phyloP scores from a whole-genome alignment of 345 rosid species.

The Hibiscus trionum region DNA sequence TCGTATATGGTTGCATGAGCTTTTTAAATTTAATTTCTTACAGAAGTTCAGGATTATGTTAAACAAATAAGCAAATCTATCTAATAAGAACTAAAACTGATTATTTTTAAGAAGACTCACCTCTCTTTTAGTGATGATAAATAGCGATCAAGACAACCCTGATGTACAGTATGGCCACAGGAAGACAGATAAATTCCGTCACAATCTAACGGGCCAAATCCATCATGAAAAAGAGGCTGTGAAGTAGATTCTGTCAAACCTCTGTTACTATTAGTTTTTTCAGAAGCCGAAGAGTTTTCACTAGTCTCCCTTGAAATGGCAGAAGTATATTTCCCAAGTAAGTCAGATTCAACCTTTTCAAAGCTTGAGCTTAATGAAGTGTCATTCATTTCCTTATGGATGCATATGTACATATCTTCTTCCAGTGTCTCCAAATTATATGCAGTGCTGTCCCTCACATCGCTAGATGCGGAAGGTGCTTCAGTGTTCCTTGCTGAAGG shows the following conservation, averaged over 20 bases:
- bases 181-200: conserved; percentile 86
- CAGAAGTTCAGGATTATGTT: not conserved
- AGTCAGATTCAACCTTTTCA: conserved; percentile 30
- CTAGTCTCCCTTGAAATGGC: conserved; percentile 38
- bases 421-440: conserved; percentile 49
- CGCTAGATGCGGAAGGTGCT: conserved; percentile 29
- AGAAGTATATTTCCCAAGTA: conserved; percentile 42
- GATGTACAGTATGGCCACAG: conserved; percentile 98
- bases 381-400: conserved; percentile 33
- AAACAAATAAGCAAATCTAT: not conserved
- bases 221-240: conserved; percentile 37
- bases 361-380: conserved; percentile 17
- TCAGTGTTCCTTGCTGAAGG: conserved; percentile 36
- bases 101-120: conserved; percentile 25
- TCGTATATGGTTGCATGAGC: not conserved
- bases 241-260: conserved; percentile 25
- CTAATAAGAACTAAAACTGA: not conserved
- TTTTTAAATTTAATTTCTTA: not conserved
- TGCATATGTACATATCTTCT: conserved; percentile 43
- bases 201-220: conserved; percentile 66
- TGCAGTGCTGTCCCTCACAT: conserved; percentile 32
- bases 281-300: conserved; percentile 37
- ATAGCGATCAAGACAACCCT: conserved; percentile 78
- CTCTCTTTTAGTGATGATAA: conserved; percentile 78
- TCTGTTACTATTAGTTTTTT: conserved; percentile 24